phyloP scores from a whole-genome alignment of 768 basidiomycete species.

The Clitopilus passeckerianus region DNA sequence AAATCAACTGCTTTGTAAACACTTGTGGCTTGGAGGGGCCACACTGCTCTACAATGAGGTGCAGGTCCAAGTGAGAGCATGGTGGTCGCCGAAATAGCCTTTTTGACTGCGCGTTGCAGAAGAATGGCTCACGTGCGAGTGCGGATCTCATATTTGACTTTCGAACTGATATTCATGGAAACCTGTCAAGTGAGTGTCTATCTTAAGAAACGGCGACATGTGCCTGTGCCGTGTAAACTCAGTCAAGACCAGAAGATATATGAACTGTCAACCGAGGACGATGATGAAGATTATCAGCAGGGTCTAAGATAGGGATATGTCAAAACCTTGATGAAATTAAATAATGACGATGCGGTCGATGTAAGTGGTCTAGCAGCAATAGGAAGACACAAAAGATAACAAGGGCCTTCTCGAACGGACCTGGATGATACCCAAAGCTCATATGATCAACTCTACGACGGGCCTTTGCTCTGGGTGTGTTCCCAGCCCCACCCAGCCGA shows the following conservation, averaged over 20 bases:
- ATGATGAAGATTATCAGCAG: background rate
- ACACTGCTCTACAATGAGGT: no score
- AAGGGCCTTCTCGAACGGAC: no score
- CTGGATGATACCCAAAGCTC: background rate
- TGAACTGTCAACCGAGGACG: background rate
- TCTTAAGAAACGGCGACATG: background rate
- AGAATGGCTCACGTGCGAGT: background rate
- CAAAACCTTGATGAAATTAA: background rate
- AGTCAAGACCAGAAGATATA: background rate
- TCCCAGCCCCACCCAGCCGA: background rate
- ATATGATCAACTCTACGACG: background rate
- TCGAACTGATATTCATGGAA: no score
- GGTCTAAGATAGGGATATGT: background rate
- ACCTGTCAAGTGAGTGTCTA: background rate
- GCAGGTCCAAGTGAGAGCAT: no score
- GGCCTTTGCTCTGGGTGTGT: background rate
- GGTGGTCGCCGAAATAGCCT: no score
- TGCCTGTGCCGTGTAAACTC: background rate
- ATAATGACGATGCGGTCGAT: background rate
- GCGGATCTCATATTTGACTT: background rate
- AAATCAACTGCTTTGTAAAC: no score
- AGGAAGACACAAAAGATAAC: no score
- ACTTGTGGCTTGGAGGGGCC: no score
- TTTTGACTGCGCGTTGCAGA: no score
- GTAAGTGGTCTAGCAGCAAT: no score